phyloP scores from a whole-genome alignment of 2,329 filamentous ascomycete genomes.

The Trichoderma semiorbis region DNA sequence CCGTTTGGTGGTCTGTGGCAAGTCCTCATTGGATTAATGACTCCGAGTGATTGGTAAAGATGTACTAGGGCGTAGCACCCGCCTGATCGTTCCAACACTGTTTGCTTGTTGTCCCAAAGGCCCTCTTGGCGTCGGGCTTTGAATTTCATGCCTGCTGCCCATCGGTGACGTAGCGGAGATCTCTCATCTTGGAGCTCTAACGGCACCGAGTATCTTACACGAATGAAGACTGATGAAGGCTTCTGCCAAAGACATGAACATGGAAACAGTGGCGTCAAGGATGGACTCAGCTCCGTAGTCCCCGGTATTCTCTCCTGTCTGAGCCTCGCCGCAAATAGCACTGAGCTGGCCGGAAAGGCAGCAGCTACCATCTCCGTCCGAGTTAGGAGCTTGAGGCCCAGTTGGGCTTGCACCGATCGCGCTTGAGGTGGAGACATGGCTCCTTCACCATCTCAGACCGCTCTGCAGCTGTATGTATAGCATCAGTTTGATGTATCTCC shows the following conservation, averaged over 20 bases:
- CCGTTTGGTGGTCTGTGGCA: slow-evolving; percentile 15
- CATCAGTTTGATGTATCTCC: slow-evolving; percentile 11
- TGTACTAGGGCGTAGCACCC: slow-evolving; percentile 1
- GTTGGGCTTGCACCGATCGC: slow-evolving; percentile 15
- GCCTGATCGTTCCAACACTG: neutral
- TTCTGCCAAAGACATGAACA: neutral
- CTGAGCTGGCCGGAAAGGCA: neutral
- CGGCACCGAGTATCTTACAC: neutral
- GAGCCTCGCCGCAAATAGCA: slow-evolving; percentile 4
- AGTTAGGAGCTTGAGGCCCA: slow-evolving; percentile 14
- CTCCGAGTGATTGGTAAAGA: slow-evolving; percentile 18
- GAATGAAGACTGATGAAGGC: neutral
- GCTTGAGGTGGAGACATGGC: slow-evolving; percentile 13
- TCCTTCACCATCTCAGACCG: slow-evolving; percentile 16
- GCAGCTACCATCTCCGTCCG: neutral
- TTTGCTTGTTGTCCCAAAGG: slow-evolving; percentile 9
- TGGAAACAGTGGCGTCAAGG: slow-evolving; percentile 8
- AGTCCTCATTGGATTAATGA: slow-evolving; percentile 18
- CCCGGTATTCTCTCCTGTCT: neutral
- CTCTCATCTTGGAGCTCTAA: neutral
- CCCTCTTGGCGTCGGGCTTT: slow-evolving; percentile 14
- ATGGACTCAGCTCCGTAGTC: neutral
- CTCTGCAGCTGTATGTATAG: slow-evolving; percentile 14
- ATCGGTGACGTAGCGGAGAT: slow-evolving; percentile 15
- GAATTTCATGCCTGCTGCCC: slow-evolving; percentile 11